Evolutionary conservation across 2,329 filamentous ascomycete genomes (phyloP), one percentile per base, ranked within the genome.

Genomic region (Cryphonectria nitschkei): DNA sequence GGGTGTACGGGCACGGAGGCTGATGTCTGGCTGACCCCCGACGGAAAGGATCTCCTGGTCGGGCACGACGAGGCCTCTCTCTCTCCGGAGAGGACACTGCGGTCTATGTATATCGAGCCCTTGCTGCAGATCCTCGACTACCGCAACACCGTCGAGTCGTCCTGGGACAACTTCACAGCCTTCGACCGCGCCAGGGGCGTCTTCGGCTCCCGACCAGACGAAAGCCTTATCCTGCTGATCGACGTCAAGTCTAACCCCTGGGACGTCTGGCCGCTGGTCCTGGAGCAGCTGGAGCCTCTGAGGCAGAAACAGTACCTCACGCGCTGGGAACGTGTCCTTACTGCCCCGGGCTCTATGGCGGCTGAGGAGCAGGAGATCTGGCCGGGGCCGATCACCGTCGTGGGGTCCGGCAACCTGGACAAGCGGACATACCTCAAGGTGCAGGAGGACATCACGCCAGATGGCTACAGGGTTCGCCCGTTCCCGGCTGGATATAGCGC

Each of bases 101-200:
- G 29, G 29, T 58, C 54, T 2, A 58, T 58, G 54, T 58, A 58
- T 14, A 34, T 58, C 54, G 26, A 58, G 4, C 54, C 54, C 2
- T 14, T 58, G 6, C 54, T 58, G 26, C 54, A 32, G 54, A 58
- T 58, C 54, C 54, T 58, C 26, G 54, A 58, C 54, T 58, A 58
- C 3, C 54, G 54, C 26, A 58, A 58, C 54, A 58, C 54, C 14
- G 54, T 58, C 29, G 54, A 58, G 54, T 58, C 54, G 26, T 58
- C 29, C 4, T 58, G 54, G 54, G 54, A 16, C 29, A 58, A 34
- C 14, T 58, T 58, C 54, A 58, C 54, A 7, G 54, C 54, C 54
- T 26, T 29, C 26, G 54, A 56, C 54, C 54, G 54, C 54, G 54
- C 54, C 54, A 16, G 54, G 54, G 54, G 54, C 54, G 54, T 56